Percentiles rank a stretch among this genome's conserved stretches.
Evolutionary conservation across 495 filamentous ascomycete species (phyloP).

Genomic region (Neurospora discreta): DNA sequence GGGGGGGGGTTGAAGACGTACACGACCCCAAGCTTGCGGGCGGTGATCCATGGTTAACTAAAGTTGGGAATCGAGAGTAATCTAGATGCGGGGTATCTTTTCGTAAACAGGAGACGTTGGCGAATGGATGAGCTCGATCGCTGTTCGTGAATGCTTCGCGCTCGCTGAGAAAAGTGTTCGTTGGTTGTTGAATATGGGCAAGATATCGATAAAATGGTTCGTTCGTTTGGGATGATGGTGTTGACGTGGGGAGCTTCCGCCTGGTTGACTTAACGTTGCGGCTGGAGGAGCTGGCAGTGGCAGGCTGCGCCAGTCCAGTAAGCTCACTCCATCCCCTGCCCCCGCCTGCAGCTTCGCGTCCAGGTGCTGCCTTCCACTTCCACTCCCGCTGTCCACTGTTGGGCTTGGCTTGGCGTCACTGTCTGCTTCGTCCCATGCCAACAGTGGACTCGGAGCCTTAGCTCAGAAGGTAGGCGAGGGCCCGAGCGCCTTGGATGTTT

Average conservation of each 20-base stretch:
- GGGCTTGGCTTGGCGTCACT: background rate
- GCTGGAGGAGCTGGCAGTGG: conserved; percentile 14
- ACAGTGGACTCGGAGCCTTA: background rate
- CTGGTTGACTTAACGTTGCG: conserved; percentile 15
- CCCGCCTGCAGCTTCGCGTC: conserved; percentile 25
- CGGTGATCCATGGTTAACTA: conserved; percentile 70
- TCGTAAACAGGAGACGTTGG: background rate
- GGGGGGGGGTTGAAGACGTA: conserved; percentile 35
- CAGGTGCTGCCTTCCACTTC: conserved; percentile 30
- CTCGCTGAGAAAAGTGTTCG: background rate
- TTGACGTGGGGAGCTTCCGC: conserved; percentile 6
- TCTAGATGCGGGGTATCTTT: background rate
- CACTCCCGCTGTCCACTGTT: background rate
- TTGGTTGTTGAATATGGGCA: background rate
- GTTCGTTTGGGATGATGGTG: conserved; percentile 5
- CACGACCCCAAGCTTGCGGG: conserved; percentile 92
- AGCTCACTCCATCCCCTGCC: background rate
- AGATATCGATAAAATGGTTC: background rate
- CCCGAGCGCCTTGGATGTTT: background rate
- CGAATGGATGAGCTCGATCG: background rate
- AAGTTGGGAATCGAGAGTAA: conserved; percentile 4
- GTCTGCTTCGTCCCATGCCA: background rate
- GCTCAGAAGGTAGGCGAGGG: background rate
- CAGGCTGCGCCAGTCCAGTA: background rate
- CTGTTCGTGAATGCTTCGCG: background rate